phyloP scores from a whole-genome alignment of 2,329 filamentous ascomycete genomes.

The Trichophyton benhamiae region DNA sequence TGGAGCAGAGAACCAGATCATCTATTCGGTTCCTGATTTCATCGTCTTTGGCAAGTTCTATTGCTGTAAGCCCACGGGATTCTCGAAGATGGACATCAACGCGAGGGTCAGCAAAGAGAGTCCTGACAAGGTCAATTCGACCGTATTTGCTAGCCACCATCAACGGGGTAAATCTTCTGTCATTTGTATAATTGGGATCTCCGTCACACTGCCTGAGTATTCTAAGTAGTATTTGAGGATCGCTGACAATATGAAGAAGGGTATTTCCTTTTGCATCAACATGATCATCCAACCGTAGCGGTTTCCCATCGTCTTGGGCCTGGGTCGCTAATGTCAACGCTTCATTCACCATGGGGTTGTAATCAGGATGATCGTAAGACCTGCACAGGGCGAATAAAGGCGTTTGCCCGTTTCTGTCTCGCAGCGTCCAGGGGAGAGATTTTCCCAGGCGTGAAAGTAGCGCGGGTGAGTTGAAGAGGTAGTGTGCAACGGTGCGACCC shows the following conservation, averaged over 20 bases:
- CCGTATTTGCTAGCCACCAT: conserved; percentile 99
- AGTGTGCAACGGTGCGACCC: conserved; percentile 86
- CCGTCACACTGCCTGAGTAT: conserved; percentile 78
- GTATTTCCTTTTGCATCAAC: conserved; percentile 89
- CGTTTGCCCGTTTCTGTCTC: conserved; percentile 95
- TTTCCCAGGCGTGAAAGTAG: conserved; percentile 66
- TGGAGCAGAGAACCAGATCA: conserved; percentile 74
- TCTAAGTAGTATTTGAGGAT: conserved; percentile 59
- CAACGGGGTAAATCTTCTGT: conserved; percentile 84
- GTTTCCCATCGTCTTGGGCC: conserved; percentile 62
- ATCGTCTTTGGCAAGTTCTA: conserved; percentile 94
- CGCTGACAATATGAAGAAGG: conserved; percentile 86
- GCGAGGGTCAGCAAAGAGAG: conserved; percentile 73
- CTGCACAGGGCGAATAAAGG: conserved; percentile 88
- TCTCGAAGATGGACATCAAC: conserved; percentile 80
- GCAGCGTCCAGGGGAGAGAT: conserved; percentile 74
- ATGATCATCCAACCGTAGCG: conserved; percentile 85
- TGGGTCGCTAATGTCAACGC: conserved; percentile 62
- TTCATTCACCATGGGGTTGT: conserved; percentile 73
- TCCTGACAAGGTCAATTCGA: conserved; percentile 80
- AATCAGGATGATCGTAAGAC: conserved; percentile 85
- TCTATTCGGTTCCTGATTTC: conserved; percentile 95
- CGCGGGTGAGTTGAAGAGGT: conserved; percentile 79
- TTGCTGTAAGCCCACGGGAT: conserved; percentile 75
- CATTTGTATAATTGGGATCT: conserved; percentile 92